Evolutionary conservation across 176 grass and related monocot genomes (phyloP).

Genomic region (Juncus effusus): DNA sequence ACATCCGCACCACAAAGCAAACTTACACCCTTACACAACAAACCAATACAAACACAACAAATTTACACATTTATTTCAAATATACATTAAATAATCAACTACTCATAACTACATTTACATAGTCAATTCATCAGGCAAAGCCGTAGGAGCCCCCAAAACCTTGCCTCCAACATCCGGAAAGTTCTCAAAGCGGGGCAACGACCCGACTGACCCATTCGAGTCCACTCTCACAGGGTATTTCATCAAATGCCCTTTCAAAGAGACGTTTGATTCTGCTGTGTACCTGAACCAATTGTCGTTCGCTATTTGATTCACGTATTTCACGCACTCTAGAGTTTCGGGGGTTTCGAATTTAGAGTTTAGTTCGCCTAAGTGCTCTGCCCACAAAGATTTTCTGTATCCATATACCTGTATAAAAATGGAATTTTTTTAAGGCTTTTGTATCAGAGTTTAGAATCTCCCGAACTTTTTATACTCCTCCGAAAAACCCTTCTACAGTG

Average conservation of each 20-base stretch:
- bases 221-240: constrained; percentile 36
- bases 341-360: constrained; percentile 26
- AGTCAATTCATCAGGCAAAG: constrained; percentile 34
- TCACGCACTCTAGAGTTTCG: constrained; percentile 27
- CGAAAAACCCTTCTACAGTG: too few relatives aligned
- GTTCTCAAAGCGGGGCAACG: constrained; percentile 14
- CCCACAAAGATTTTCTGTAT: constrained; percentile 44
- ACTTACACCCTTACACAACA: too few relatives aligned
- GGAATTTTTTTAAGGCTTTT: neutral
- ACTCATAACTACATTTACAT: constrained; percentile 3
- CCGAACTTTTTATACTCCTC: neutral
- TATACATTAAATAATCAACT: too few relatives aligned
- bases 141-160: constrained; percentile 25
- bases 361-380: constrained; percentile 33
- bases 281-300: constrained; percentile 33
- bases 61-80: too few relatives aligned
- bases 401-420: constrained; percentile 31
- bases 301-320: constrained; percentile 35
- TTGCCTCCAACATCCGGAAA: constrained; percentile 44
- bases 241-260: constrained; percentile 32
- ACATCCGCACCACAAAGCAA: too few relatives aligned
- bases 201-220: constrained; percentile 23
- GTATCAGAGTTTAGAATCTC: neutral
- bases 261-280: neutral
- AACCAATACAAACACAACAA: too few relatives aligned